Conservation (phyloP, 768 basidiomycete species). For the Terana coerulea region DNA sequence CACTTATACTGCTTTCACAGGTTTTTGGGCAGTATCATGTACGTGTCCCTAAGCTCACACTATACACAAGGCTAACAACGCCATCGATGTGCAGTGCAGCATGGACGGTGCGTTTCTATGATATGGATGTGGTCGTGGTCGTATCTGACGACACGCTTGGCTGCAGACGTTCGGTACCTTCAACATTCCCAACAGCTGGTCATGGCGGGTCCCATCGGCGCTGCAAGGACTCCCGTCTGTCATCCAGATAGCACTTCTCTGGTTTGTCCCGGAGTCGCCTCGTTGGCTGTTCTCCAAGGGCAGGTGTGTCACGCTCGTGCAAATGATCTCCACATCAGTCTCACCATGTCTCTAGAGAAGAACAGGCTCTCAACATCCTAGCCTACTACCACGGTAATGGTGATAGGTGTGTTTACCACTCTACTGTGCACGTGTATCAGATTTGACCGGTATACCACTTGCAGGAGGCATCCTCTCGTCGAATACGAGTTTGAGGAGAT, state of each 20-base stretch:
- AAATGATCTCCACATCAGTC: too few relatives aligned
- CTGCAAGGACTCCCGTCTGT: conserved; percentile 32
- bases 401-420: conserved; percentile 19
- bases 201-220: conserved; percentile 42
- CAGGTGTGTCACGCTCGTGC: too few relatives aligned
- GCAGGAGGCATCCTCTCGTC: conserved; percentile 47
- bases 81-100: conserved; percentile 19
- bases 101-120: conserved; percentile 17
- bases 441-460: too few relatives aligned
- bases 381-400: conserved; percentile 41
- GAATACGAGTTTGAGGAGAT: conserved; percentile 64
- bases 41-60: conserved; percentile 9
- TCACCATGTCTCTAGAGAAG: conserved; percentile 21
- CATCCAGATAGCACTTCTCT: conserved; percentile 33
- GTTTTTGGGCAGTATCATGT: conserved; percentile 34
- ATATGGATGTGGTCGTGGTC: not conserved
- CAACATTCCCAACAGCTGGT: conserved; percentile 33
- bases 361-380: conserved; percentile 30
- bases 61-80: not conserved
- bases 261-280: conserved; percentile 38
- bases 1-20: conserved; percentile 6
- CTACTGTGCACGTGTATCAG: not conserved
- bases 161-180: conserved; percentile 39
- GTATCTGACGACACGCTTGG: not conserved
- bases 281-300: conserved; percentile 37